These are phyloP conservation scores for Colletotrichum noveboracense DNA, from an alignment of 2,329 filamentous ascomycete species.

Conservation along the genomic window DNA sequence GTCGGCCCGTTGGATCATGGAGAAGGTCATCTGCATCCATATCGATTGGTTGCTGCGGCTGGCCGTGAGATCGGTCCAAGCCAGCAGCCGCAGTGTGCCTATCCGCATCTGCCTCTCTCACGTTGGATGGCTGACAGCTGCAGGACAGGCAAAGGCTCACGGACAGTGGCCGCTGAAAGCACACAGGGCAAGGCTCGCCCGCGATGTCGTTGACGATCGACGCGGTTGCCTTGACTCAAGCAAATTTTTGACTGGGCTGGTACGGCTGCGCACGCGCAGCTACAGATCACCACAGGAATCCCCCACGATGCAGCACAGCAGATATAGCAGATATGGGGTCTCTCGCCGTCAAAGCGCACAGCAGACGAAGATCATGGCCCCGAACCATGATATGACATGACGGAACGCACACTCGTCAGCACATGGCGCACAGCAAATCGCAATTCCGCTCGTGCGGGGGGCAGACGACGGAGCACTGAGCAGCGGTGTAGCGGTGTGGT, in stretches of 20 bases:
- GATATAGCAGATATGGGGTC: neutral
- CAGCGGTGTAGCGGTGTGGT: conserved; percentile 1
- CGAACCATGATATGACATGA: neutral
- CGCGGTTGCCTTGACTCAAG: neutral
- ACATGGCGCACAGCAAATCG: neutral
- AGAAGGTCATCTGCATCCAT: neutral
- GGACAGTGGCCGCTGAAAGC: neutral
- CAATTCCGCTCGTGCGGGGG: neutral
- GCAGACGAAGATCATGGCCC: neutral
- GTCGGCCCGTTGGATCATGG: neutral
- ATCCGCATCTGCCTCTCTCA: neutral
- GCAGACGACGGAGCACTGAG: neutral
- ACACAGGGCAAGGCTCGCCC: neutral
- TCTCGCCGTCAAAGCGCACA: neutral
- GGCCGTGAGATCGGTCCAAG: neutral
- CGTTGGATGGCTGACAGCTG: neutral
- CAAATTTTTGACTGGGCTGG: neutral
- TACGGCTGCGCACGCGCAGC: neutral
- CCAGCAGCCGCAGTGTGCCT: neutral
- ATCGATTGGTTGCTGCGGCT: neutral
- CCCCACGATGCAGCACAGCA: neutral
- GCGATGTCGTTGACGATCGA: neutral
- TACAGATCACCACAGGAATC: neutral
- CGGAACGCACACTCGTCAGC: neutral
- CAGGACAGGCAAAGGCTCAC: neutral